phyloP scores from a whole-genome alignment of 1,284 basidiomycete species.

The Waitea zeae region DNA sequence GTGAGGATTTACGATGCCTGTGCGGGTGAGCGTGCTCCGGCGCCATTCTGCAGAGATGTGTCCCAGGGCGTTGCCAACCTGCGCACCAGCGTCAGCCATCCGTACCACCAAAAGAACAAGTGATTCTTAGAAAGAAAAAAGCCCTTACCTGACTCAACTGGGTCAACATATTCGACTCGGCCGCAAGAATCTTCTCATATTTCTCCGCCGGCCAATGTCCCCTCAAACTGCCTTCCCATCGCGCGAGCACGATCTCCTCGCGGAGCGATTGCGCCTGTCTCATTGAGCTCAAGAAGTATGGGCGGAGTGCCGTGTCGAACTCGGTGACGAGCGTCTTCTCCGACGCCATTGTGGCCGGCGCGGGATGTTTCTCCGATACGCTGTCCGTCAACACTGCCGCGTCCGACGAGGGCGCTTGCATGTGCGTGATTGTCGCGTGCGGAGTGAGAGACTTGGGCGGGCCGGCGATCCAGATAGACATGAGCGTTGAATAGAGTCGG shows the following conservation, averaged over 20 bases:
- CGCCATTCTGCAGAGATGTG: conserved; percentile 22
- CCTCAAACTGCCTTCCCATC: conserved; percentile 29
- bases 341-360: no score
- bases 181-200: conserved; percentile 22
- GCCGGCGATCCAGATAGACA: conserved; percentile 24
- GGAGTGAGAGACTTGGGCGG: not conserved
- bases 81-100: not conserved
- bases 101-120: not conserved
- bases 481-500: conserved; percentile 22
- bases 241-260: conserved; percentile 20
- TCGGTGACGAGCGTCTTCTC: conserved; percentile 4
- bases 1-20: conserved; percentile 28
- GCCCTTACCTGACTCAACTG: conserved; percentile 20
- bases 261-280: conserved; percentile 20
- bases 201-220: conserved; percentile 32
- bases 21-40: conserved; percentile 19
- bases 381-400: no score
- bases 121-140: conserved; percentile 1
- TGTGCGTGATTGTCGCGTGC: no score
- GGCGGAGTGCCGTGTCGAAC: conserved; percentile 13
- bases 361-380: no score
- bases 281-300: conserved; percentile 15
- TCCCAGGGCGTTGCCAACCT: conserved; percentile 23
- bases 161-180: conserved; percentile 24
- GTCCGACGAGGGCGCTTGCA: no score